phyloP scores from a whole-genome alignment of 306 rosid species.

The Benincasa hispida region DNA sequence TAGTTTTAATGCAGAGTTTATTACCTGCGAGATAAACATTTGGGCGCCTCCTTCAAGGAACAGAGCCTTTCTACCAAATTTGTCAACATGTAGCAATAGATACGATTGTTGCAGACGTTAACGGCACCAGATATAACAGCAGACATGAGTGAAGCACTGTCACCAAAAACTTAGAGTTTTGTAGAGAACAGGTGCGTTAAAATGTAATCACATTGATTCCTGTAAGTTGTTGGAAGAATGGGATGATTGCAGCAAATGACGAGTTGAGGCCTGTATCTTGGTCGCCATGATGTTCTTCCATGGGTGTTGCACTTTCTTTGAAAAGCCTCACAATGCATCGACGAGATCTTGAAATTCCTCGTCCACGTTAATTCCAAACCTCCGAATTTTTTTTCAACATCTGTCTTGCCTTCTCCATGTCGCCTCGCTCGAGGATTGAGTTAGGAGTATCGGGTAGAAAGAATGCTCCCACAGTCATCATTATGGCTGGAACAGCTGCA shows the following conservation, averaged over 20 bases:
- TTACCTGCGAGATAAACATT: slow-evolving; percentile 21
- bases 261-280: slow-evolving; percentile 30
- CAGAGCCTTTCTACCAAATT: slow-evolving; percentile 20
- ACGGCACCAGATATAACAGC: slow-evolving; percentile 24
- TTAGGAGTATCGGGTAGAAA: slow-evolving; percentile 37
- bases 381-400: slow-evolving; percentile 20
- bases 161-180: slow-evolving; percentile 28
- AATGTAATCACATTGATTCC: slow-evolving; percentile 38
- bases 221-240: slow-evolving; percentile 34
- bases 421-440: slow-evolving; percentile 30
- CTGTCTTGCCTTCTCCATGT: slow-evolving; percentile 17
- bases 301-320: slow-evolving; percentile 20
- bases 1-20: not conserved
- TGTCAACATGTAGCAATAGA: slow-evolving; percentile 24
- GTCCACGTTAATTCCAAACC: slow-evolving; percentile 17
- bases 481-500: slow-evolving; percentile 27
- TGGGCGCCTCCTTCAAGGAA: slow-evolving; percentile 34
- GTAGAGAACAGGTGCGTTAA: slow-evolving; percentile 28
- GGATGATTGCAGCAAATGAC: slow-evolving; percentile 21
- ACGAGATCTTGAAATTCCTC: slow-evolving; percentile 27
- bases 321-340: slow-evolving; percentile 18
- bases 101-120: slow-evolving; percentile 22
- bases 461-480: slow-evolving; percentile 24
- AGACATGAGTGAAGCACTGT: slow-evolving; percentile 25
- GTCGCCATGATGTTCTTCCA: slow-evolving; percentile 18